Evolutionary conservation across 768 basidiomycete genomes (phyloP).

Genomic region (Clitopilus passeckerianus): DNA sequence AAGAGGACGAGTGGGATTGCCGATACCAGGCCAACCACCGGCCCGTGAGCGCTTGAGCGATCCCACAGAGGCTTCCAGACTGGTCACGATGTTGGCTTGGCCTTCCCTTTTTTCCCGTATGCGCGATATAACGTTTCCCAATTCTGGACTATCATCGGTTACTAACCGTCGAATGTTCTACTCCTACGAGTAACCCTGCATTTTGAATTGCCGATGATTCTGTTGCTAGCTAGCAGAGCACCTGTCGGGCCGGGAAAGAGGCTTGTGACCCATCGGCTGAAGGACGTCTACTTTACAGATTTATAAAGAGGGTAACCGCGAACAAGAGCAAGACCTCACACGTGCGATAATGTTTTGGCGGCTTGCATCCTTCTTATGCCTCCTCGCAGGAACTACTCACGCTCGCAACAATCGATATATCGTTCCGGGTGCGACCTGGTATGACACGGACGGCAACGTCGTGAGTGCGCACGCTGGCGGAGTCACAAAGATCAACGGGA

Average conservation of each 20-base stretch:
- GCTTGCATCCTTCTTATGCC: neutral
- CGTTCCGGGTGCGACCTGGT: slow-evolving; percentile 23
- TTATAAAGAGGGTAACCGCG: neutral
- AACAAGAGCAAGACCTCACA: neutral
- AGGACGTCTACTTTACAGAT: no score
- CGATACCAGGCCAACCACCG: neutral
- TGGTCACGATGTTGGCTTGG: no score
- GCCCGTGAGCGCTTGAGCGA: neutral
- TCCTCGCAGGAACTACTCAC: neutral
- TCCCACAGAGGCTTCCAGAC: no score
- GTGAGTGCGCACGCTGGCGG: slow-evolving; percentile 21
- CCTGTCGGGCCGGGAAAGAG: no score
- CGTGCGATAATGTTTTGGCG: neutral
- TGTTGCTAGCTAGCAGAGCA: no score
- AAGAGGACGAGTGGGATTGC: neutral
- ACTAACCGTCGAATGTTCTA: no score
- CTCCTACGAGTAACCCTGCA: no score
- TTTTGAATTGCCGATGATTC: no score
- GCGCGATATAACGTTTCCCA: no score
- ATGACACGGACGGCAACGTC: slow-evolving; percentile 19
- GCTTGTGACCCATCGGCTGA: no score
- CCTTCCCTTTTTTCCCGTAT: neutral
- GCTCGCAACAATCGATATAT: slow-evolving; percentile 19
- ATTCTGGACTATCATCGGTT: no score
- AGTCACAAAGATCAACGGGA: slow-evolving; percentile 16